These are phyloP conservation scores for Spathaspora sp. DNA, from an alignment of 1,139 yeast genomes.

Conservation along the genomic window DNA sequence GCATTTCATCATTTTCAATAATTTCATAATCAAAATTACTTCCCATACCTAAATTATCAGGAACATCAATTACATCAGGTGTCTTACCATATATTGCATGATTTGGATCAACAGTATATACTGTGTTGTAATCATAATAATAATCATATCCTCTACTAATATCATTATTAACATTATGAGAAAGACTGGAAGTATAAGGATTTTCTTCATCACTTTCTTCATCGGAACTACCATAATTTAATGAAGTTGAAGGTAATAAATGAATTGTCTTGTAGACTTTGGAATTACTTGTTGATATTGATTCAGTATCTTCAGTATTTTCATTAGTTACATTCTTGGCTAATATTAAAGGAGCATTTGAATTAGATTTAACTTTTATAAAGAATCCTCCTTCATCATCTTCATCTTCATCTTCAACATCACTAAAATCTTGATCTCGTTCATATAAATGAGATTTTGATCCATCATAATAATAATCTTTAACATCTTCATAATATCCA, in stretches of 20 bases:
- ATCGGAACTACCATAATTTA: conserved; percentile 77
- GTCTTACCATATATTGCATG: conserved; percentile 40
- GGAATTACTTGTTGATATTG: conserved; percentile 26
- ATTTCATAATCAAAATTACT: conserved; percentile 40
- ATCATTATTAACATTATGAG: conserved; percentile 72
- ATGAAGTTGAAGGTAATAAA: conserved; percentile 74
- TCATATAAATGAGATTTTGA: conserved; percentile 15
- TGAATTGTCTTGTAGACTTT: conserved; percentile 59
- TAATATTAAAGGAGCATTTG: conserved; percentile 21
- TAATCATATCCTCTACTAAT: conserved; percentile 72
- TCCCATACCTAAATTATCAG: conserved; percentile 43
- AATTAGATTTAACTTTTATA: conserved; percentile 52
- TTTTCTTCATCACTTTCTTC: conserved; percentile 60
- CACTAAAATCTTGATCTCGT: conserved; percentile 27
- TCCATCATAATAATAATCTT: conserved; percentile 46
- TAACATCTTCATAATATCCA: conserved; percentile 59
- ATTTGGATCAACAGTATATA: conserved; percentile 60
- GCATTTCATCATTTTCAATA: conserved; percentile 21
- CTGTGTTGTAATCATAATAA: conserved; percentile 85
- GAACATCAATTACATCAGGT: conserved; percentile 47
- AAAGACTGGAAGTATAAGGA: conserved; percentile 58
- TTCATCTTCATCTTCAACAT: conserved; percentile 46
- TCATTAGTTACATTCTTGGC: conserved; percentile 12
- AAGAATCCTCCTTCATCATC: conserved; percentile 75
- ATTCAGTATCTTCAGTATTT: conserved; percentile 28